A percentile compares a stretch with the other conserved stretches of the same genome.
Evolutionary conservation across 176 grass and related monocot genomes (phyloP).

Genomic region (Hordeum marinum): DNA sequence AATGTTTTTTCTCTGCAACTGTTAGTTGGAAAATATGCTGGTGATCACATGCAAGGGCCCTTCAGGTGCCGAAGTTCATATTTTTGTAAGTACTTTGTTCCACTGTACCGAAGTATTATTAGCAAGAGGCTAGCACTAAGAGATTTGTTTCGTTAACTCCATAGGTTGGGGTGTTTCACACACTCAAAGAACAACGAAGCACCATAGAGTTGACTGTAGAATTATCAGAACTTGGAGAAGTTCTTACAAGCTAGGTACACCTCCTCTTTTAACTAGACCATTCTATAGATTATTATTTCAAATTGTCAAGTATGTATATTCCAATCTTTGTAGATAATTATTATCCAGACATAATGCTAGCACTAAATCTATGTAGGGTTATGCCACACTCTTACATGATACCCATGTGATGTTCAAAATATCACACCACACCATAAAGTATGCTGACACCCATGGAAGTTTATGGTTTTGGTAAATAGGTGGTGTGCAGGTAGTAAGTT

Average conservation of each 20-base stretch:
- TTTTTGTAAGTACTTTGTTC: neutral
- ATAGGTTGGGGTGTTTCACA: neutral
- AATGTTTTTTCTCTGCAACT: neutral
- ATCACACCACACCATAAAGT: neutral
- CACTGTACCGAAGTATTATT: neutral
- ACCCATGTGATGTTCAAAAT: neutral
- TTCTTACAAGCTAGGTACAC: neutral
- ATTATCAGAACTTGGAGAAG: neutral
- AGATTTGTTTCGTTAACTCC: neutral
- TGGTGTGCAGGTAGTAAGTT: too few species aligned
- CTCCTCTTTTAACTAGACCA: neutral
- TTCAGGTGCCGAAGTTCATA: neutral
- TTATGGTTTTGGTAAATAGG: too few species aligned
- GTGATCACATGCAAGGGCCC: neutral
- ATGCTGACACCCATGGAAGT: too few species aligned
- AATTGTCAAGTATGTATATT: neutral
- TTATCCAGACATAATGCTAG: neutral
- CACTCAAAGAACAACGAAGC: neutral
- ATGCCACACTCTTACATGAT: neutral
- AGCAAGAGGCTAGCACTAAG: neutral
- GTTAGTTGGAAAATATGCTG: constrained; percentile 4
- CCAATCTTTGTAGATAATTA: neutral
- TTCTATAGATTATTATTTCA: neutral
- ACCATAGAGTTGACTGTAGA: neutral
- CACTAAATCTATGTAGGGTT: neutral